These are phyloP conservation scores for Infundibulicybe gibba DNA, from an alignment of 768 basidiomycete genomes.

Conservation along the genomic window DNA sequence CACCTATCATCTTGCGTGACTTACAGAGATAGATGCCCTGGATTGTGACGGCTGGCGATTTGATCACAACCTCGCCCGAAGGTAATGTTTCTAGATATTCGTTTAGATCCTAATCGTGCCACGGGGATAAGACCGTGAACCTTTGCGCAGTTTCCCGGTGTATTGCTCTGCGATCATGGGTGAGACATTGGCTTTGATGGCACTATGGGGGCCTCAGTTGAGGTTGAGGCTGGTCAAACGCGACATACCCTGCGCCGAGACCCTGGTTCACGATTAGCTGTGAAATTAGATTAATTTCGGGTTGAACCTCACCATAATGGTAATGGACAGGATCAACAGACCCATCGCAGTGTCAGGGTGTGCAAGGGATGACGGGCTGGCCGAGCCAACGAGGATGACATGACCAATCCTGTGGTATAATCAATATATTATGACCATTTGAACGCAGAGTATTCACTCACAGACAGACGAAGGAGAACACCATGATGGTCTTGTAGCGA, in stretches of 20 bases:
- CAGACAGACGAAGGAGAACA: conserved; percentile 46
- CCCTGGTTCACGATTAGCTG: conserved; percentile 7
- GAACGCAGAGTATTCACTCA: conserved; percentile 10
- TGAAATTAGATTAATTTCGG: neutral
- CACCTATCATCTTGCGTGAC: conserved; percentile 1
- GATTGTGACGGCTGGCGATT: conserved; percentile 48
- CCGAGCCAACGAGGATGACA: conserved; percentile 40
- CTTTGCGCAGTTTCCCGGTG: conserved; percentile 41
- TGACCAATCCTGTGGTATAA: conserved; percentile 32
- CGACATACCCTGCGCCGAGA: conserved; percentile 26
- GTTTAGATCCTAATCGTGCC: neutral
- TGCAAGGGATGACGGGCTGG: conserved; percentile 37
- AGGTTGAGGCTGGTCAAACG: neutral
- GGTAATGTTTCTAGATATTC: conserved; percentile 28
- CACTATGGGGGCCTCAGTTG: conserved; percentile 14
- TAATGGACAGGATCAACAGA: conserved; percentile 39
- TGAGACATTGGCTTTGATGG: conserved; percentile 52
- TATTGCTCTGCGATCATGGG: conserved; percentile 62
- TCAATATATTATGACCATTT: too few relatives aligned
- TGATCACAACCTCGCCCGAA: conserved; percentile 49
- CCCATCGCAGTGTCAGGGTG: conserved; percentile 37
- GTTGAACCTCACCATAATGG: conserved; percentile 28
- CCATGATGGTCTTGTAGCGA: conserved; percentile 54
- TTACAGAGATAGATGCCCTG: conserved; percentile 47
- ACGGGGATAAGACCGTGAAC: conserved; percentile 11